phyloP scores from a whole-genome alignment of 2,329 filamentous ascomycete species.

The Helotiales sp. region DNA sequence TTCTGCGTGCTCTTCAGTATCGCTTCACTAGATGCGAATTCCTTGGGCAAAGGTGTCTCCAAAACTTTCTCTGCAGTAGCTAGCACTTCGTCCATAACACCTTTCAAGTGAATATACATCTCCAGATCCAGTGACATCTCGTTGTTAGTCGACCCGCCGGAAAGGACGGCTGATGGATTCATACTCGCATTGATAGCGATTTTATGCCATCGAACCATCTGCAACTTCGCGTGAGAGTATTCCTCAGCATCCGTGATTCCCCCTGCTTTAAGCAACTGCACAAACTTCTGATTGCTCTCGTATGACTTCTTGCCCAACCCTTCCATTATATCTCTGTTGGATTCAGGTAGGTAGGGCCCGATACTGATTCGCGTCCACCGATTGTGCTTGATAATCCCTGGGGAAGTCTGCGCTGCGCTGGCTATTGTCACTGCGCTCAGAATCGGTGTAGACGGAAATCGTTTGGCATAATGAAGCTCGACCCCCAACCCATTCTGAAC shows the following conservation, averaged over 20 bases:
- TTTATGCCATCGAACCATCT: conserved; percentile 77
- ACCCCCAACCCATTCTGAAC: conserved; percentile 43
- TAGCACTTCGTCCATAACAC: conserved; percentile 73
- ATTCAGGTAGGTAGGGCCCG: conserved; percentile 64
- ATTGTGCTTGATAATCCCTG: conserved; percentile 70
- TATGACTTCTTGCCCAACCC: conserved; percentile 22
- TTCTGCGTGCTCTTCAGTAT: conserved; percentile 67
- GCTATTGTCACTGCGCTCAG: conserved; percentile 73
- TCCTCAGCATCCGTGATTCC: conserved; percentile 68
- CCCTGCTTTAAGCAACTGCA: conserved; percentile 51
- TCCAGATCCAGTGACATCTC: conserved; percentile 69
- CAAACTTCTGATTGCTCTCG: conserved; percentile 50
- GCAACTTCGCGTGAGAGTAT: conserved; percentile 68
- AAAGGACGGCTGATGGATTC: conserved; percentile 73
- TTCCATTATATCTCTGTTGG: conserved; percentile 36
- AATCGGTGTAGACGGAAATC: conserved; percentile 65
- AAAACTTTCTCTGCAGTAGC: conserved; percentile 66
- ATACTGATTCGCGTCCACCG: conserved; percentile 75
- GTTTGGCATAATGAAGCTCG: conserved; percentile 60
- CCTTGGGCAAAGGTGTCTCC: conserved; percentile 61
- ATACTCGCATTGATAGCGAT: conserved; percentile 77
- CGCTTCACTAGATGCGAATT: conserved; percentile 65
- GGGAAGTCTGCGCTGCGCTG: conserved; percentile 67
- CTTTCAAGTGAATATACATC: conserved; percentile 63
- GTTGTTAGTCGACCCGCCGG: conserved; percentile 66